Conservation (phyloP, 2,329 filamentous ascomycete species). For the Colletotrichum sp. region DNA sequence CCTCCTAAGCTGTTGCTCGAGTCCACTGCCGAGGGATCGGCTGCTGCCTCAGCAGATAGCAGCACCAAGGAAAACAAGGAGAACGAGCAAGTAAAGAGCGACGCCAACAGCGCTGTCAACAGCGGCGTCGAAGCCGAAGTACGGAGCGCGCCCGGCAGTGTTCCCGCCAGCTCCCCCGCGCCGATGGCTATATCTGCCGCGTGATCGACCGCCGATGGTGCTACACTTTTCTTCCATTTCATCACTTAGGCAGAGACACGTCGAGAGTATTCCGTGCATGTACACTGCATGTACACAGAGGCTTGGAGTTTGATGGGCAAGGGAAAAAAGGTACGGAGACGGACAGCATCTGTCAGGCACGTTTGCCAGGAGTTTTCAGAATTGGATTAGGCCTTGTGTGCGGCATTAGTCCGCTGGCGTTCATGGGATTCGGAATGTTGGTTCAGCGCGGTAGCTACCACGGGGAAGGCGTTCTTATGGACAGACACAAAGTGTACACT, state of each 20-base stretch:
- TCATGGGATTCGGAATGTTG: constrained; percentile 1
- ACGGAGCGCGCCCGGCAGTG: constrained; percentile 52
- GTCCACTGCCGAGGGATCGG: constrained; percentile 50
- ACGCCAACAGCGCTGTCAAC: constrained; percentile 44
- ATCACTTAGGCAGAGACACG: background rate
- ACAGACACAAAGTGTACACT: constrained; percentile 13
- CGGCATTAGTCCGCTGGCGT: constrained; percentile 15
- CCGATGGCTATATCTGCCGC: constrained; percentile 53
- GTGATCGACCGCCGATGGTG: constrained; percentile 27
- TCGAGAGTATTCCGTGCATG: background rate
- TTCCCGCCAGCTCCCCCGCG: constrained; percentile 57
- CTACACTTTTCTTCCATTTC: background rate
- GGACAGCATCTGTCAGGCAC: background rate
- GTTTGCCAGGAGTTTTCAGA: background rate
- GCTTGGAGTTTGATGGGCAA: constrained; percentile 17
- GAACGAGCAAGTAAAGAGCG: constrained; percentile 59
- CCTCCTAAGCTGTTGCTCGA: constrained; percentile 62
- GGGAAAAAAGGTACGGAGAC: background rate
- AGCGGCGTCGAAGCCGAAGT: constrained; percentile 53
- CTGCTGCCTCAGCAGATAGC: constrained; percentile 50
- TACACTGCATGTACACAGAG: constrained; percentile 8
- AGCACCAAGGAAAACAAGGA: constrained; percentile 71
- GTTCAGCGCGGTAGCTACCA: constrained; percentile 12
- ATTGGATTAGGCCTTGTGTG: background rate
- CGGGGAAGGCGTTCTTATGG: constrained; percentile 11